Conservation (phyloP, 2,329 filamentous ascomycete genomes). For the Endocalyx cinctus region DNA sequence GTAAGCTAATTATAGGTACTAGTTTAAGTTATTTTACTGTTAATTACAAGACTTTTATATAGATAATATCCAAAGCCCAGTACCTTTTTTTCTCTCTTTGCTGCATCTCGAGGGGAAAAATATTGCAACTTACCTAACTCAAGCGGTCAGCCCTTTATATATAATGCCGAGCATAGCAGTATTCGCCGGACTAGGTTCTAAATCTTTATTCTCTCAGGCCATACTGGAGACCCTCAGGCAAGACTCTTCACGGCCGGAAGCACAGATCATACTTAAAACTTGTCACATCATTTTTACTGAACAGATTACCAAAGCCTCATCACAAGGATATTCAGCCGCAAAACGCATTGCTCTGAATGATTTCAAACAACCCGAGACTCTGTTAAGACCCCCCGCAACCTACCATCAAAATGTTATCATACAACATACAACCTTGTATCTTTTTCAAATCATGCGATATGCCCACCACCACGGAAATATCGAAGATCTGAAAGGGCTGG, state of each 20-base stretch:
- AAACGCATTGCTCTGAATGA: slow-evolving; percentile 5
- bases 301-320: slow-evolving; percentile 3
- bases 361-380: slow-evolving; percentile 4
- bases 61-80: no score
- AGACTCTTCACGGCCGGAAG: slow-evolving; percentile 6
- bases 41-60: no score
- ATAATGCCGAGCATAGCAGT: slow-evolving; percentile 7
- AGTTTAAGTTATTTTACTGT: no score
- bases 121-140: no score
- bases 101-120: no score
- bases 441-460: slow-evolving; percentile 6
- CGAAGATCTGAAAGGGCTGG: slow-evolving; percentile 1
- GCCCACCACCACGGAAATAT: not conserved
- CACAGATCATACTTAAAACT: slow-evolving; percentile 4
- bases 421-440: slow-evolving; percentile 8
- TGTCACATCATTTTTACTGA: slow-evolving; percentile 3
- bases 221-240: slow-evolving; percentile 3
- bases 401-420: slow-evolving; percentile 8
- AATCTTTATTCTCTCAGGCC: slow-evolving; percentile 4
- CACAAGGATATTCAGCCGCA: slow-evolving; percentile 2
- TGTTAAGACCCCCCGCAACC: slow-evolving; percentile 1
- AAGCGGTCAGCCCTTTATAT: no score
- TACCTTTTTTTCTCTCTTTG: no score
- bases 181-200: slow-evolving; percentile 9
- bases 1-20: no score